Evolutionary conservation across 805 yeast genomes (phyloP).

Genomic region (Kluyveromyces wickerhamii): DNA sequence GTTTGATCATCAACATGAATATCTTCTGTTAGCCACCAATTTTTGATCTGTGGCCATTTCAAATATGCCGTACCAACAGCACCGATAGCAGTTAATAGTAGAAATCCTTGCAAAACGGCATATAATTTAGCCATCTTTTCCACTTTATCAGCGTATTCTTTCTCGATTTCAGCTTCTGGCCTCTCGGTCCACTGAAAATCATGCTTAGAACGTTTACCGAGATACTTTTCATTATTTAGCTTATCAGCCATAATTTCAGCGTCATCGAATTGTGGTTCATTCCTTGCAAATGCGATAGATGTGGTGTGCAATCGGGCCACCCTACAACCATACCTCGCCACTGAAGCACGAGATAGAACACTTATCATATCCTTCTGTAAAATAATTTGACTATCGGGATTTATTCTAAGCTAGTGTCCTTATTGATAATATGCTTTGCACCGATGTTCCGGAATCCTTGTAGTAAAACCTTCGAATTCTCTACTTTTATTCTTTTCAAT

Average conservation of each 20-base stretch:
- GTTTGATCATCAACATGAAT: constrained; percentile 18
- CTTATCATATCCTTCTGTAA: no score
- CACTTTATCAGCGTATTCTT: constrained; percentile 24
- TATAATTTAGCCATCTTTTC: constrained; percentile 39
- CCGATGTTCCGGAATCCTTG: no score
- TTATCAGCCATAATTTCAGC: constrained; percentile 26
- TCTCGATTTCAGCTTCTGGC: constrained; percentile 12
- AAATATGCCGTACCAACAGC: constrained; percentile 31
- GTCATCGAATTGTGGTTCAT: constrained; percentile 29
- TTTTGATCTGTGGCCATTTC: constrained; percentile 28
- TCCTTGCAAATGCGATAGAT: constrained; percentile 4
- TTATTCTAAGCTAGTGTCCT: no score
- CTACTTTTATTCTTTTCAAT: no score
- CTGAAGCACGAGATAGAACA: no score
- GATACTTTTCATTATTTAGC: constrained; percentile 22
- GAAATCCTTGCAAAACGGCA: constrained; percentile 37
- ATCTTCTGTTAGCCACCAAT: constrained; percentile 25
- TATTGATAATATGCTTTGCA: no score
- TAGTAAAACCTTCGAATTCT: no score
- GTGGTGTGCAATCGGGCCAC: neutral
- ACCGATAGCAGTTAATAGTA: constrained; percentile 34
- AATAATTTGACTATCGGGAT: no score
- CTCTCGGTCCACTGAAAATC: constrained; percentile 18
- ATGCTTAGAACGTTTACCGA: constrained; percentile 19
- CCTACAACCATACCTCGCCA: neutral